Base-by-base conservation (phyloP, 495 filamentous ascomycete species). In the Glarea lozoyensis region DNA sequence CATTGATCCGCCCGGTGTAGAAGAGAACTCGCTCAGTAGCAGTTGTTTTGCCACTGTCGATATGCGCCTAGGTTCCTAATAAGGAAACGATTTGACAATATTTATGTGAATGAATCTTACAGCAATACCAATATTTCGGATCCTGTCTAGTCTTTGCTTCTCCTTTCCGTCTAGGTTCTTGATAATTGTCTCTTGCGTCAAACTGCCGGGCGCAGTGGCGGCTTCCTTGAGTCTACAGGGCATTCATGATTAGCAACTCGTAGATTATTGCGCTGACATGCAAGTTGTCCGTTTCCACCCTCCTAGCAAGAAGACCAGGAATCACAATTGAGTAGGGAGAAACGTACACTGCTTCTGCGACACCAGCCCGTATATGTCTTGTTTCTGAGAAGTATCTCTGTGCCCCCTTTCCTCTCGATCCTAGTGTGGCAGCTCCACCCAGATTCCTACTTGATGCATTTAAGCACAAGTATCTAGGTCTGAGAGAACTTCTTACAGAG, bases 41-140 rank as follows among this genome's bases (percentile, higher is more conserved):
- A 24, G 93, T 99, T 18, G 93, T 99, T 64, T 99, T 99, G 49
- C 93, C 93, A 61, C 86, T 94, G 69, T 99, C 93, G 61, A 99
- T 99, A 58, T 99, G 93, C 54, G 93, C 92, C 54, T 56, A 20
- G 10, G 31, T 7, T 4, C 16, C 15, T 21, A 35, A 10, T 25
- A 25, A n/a, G 20, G 16, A 31, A 19, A 21, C 22, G 3, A 6
- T 7, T 21, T 21, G n/a, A 21, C 10, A 11, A 16, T 37, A 5
- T 21, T 5, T n/a, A 5, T 21, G 10, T 16, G n/a, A 7, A 6
- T 6, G 7, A 37, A 31, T 32, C 49, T 22, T 39, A 56, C 54
- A 58, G 93, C 93, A 70, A 99, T 99, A 61, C 93, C 93, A 64
- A 99, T 97, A 59, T 99, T 99, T 45, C 93, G 75, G 40, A 96